These are phyloP conservation scores for Pseudogymnoascus sp. DNA, from an alignment of 2,329 filamentous ascomycete genomes.

Conservation along the genomic window DNA sequence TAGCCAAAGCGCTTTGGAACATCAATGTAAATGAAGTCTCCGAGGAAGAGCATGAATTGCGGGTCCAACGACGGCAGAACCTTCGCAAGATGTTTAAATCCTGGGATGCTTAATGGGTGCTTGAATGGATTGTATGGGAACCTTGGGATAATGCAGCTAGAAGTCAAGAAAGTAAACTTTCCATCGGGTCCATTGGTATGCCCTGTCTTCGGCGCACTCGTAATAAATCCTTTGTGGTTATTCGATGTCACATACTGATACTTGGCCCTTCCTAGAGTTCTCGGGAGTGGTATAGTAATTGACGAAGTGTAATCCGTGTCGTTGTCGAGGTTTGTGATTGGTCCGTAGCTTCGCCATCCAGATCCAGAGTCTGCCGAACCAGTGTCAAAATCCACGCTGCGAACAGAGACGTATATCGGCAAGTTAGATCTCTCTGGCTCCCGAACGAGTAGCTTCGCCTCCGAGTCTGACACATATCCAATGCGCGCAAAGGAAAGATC, in stretches of 20 bases:
- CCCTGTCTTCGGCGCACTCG: conserved; percentile 64
- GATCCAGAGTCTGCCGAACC: conserved; percentile 50
- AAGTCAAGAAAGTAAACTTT: conserved; percentile 82
- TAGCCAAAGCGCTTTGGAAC: conserved; percentile 74
- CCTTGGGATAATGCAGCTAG: conserved; percentile 84
- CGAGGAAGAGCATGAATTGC: conserved; percentile 74
- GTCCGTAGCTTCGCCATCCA: conserved; percentile 59
- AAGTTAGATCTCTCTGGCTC: conserved; percentile 70
- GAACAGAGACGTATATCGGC: conserved; percentile 64
- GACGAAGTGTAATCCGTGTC: conserved; percentile 75
- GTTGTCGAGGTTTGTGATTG: conserved; percentile 57
- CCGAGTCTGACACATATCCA: conserved; percentile 74
- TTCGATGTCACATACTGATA: conserved; percentile 86
- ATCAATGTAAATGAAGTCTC: conserved; percentile 86
- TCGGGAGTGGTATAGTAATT: conserved; percentile 53
- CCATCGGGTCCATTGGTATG: conserved; percentile 51
- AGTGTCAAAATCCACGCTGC: conserved; percentile 42
- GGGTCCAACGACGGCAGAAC: conserved; percentile 62
- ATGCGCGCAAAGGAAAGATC: conserved; percentile 79
- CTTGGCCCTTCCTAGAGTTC: conserved; percentile 55
- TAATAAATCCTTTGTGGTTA: conserved; percentile 76
- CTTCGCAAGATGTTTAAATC: conserved; percentile 67
- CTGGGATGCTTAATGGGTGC: conserved; percentile 73
- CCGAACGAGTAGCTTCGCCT: conserved; percentile 73
- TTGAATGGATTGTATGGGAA: conserved; percentile 84